phyloP scores from a whole-genome alignment of 768 basidiomycete species.

The Agrocybe praecox region DNA sequence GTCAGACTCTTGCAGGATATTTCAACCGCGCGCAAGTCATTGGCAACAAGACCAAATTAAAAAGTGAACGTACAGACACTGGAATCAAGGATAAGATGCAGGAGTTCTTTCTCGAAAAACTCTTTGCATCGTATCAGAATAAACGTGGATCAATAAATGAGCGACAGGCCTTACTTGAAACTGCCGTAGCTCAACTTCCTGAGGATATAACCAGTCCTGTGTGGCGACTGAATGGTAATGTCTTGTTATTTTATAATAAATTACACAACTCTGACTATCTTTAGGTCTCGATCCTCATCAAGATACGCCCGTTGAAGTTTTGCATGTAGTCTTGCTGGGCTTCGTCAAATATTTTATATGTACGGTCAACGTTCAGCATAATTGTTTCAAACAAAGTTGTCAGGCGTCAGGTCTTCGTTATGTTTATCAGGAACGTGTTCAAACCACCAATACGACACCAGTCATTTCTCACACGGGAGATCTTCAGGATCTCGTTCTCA shows the following conservation, averaged over 20 bases:
- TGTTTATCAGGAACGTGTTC: slow-evolving; percentile 4
- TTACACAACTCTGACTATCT: neutral
- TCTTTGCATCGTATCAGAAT: slow-evolving; percentile 19
- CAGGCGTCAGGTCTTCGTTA: neutral
- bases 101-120: slow-evolving; percentile 22
- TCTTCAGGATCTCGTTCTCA: slow-evolving; percentile 17
- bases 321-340: slow-evolving; percentile 45
- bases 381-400: neutral
- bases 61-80: slow-evolving; percentile 21
- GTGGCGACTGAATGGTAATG: slow-evolving; percentile 22
- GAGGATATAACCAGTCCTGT: slow-evolving; percentile 32
- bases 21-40: slow-evolving; percentile 17
- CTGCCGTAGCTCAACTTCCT: neutral
- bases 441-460: slow-evolving; percentile 18
- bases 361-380: neutral
- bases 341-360: slow-evolving; percentile 45
- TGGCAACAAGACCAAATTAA: slow-evolving; percentile 16
- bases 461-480: slow-evolving; percentile 1
- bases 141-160: neutral
- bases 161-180: neutral
- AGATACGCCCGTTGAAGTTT: slow-evolving; percentile 47
- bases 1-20: slow-evolving; percentile 13
- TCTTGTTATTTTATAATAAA: neutral
- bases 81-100: slow-evolving; percentile 38
- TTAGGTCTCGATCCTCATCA: slow-evolving; percentile 41